A percentile compares a stretch with the other conserved stretches of the same genome.
Conservation (phyloP, 2,329 filamentous ascomycete species). For the Verticillium longisporum region DNA sequence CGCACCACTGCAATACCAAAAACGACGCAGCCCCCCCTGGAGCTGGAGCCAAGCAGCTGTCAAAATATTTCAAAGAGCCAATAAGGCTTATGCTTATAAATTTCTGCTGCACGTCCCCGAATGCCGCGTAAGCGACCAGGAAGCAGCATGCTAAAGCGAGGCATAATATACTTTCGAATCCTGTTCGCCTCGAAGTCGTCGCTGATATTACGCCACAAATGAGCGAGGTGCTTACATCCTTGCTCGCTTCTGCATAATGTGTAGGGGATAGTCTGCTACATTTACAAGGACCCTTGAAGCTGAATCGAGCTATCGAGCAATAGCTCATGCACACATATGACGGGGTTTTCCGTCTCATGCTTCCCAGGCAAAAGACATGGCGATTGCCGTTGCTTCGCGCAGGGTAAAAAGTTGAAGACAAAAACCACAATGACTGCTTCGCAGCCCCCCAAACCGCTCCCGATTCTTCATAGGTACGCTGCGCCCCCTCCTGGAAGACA, state of each 20-base stretch:
- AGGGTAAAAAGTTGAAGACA: too few species aligned
- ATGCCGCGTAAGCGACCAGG: too few species aligned
- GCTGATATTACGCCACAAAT: not conserved
- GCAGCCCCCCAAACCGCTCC: not conserved
- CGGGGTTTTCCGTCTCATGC: not conserved
- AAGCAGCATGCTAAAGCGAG: not conserved
- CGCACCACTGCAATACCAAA: not conserved
- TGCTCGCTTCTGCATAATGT: not conserved
- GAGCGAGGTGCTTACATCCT: not conserved
- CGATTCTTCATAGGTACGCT: too few species aligned
- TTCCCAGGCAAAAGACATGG: not conserved
- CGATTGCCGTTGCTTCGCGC: too few species aligned
- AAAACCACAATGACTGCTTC: too few species aligned
- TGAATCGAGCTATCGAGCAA: not conserved
- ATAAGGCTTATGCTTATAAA: too few species aligned
- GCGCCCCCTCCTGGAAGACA: too few species aligned
- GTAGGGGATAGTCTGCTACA: not conserved
- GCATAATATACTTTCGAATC: not conserved
- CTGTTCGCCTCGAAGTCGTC: not conserved
- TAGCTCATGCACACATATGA: not conserved
- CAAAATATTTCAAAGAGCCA: too few species aligned
- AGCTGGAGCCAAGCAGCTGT: too few species aligned
- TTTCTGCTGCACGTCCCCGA: too few species aligned
- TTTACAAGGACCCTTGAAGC: not conserved
- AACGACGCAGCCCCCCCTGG: not conserved